Percentiles rank a stretch among this genome's conserved stretches.
Evolutionary conservation across 1,284 basidiomycete species (phyloP).

Genomic region (Melampsora larici-populina): DNA sequence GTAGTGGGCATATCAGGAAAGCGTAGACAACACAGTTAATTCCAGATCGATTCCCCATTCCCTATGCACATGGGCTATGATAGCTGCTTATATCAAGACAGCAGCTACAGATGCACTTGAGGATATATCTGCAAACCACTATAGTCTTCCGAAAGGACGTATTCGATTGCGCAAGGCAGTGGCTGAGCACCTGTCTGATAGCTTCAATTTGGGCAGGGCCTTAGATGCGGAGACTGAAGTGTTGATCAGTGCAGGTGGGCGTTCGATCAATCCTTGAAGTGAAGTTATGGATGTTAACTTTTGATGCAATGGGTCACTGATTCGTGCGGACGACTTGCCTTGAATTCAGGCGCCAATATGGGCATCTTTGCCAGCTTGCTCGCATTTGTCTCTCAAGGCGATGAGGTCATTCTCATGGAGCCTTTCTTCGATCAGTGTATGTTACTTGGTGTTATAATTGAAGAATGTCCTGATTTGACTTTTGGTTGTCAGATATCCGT

Average conservation of each 20-base stretch:
- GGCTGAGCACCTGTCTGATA: conserved; percentile 64
- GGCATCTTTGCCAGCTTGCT: conserved; percentile 85
- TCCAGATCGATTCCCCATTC: neutral
- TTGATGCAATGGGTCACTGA: no score
- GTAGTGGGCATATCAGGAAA: neutral
- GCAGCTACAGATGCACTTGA: conserved; percentile 71
- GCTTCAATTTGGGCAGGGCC: conserved; percentile 64
- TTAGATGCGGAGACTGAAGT: conserved; percentile 85
- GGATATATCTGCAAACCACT: conserved; percentile 72
- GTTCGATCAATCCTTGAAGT: neutral
- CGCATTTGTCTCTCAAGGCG: conserved; percentile 81
- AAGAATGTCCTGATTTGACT: neutral
- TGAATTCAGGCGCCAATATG: conserved; percentile 51
- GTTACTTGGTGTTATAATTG: conserved; percentile 28
- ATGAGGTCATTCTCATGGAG: conserved; percentile 98
- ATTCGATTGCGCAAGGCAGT: conserved; percentile 80
- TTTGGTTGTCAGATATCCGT: conserved; percentile 21
- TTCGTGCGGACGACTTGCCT: neutral
- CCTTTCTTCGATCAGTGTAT: conserved; percentile 57
- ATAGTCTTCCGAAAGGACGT: conserved; percentile 77
- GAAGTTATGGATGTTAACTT: no score
- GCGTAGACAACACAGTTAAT: no score
- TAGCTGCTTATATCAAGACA: conserved; percentile 66
- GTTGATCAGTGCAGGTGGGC: conserved; percentile 84
- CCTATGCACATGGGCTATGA: neutral